These are phyloP conservation scores for Stephania yunnanensis DNA, from an alignment of 164 flowering plant genomes.

Conservation along the genomic window DNA sequence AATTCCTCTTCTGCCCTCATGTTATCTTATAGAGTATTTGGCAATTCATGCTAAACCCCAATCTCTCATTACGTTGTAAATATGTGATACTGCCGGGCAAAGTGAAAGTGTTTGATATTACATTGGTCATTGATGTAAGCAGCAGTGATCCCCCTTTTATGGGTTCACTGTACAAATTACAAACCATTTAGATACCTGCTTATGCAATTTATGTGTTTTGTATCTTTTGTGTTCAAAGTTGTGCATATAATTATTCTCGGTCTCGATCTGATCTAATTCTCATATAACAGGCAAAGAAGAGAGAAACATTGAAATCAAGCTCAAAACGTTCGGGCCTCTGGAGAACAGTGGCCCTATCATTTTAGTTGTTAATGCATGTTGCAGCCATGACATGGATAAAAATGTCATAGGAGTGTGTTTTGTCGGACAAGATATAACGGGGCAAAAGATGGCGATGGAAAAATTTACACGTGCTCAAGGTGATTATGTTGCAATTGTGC, in stretches of 20 bases:
- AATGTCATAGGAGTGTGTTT: conserved; percentile 65
- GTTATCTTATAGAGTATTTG: neutral
- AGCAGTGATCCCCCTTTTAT: neutral
- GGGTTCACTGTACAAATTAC: neutral
- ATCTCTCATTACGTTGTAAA: neutral
- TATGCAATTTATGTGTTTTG: neutral
- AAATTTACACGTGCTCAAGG: conserved; percentile 63
- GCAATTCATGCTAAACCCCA: neutral
- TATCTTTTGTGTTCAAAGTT: neutral
- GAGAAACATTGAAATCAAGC: conserved; percentile 55
- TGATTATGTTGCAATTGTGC: conserved; percentile 56
- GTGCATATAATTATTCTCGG: neutral
- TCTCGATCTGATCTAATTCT: conserved; percentile 7
- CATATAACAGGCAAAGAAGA: conserved; percentile 60
- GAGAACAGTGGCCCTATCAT: conserved; percentile 37
- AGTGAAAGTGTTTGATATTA: neutral
- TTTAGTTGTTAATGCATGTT: conserved; percentile 68
- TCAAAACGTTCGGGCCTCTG: conserved; percentile 43
- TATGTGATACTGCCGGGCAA: neutral
- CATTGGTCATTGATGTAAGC: neutral
- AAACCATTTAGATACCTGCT: neutral
- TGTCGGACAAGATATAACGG: conserved; percentile 71
- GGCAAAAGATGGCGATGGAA: conserved; percentile 52
- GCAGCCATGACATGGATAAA: conserved; percentile 48
- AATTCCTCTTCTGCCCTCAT: neutral